Base-by-base conservation (phyloP, 441 rosid genomes). In the Metrosideros polymorpha region DNA sequence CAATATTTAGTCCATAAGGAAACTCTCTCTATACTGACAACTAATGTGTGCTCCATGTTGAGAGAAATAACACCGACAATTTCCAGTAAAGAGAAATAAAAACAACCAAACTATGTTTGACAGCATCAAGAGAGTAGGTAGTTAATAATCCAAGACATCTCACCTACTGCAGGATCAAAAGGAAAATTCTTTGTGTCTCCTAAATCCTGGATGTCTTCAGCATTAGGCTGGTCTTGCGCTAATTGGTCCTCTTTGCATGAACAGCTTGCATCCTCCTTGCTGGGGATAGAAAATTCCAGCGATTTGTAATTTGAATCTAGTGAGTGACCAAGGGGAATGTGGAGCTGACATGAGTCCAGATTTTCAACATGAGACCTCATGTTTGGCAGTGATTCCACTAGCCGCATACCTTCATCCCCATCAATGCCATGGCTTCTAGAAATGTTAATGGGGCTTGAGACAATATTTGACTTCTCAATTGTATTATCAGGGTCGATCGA, bases 361-460 rank as follows among this genome's bases (percentile, higher is more conserved):
- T 88, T 83, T 57, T 87, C 86, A 75, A 71, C 53, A 35, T 84
- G 84, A 77, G 92, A 90, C 90, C 93, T 88, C 88, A 92, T 91
- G 90, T 88, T 89, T 7, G 99, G 99, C 91, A 98, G 91, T 87
- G 99, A 98, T 90, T 91, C 94, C 77, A 84, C 91, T 83, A 91
- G 88, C 91, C 90, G 86, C 79, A 89, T 91, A 86, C 82, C 85
- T 82, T 92, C 92, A 50, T 91, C 92, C 84, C 85, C 85, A 56
- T 85, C 45, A 43, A 87, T 84, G 43, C 59, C 86, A 49, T 83
- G 87, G 89, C 82, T 90, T 79, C 85, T 89, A 88, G 92, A 89
- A 87, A 96, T 92, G 83, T 52, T 87, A 85, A 96, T 91, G 83
- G 97, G 93, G 85, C 85, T 89, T 76, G 98, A 93, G 51, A 83